Base-by-base conservation (phyloP, 345 rosid species). In the Bretschneidera sinensis region DNA sequence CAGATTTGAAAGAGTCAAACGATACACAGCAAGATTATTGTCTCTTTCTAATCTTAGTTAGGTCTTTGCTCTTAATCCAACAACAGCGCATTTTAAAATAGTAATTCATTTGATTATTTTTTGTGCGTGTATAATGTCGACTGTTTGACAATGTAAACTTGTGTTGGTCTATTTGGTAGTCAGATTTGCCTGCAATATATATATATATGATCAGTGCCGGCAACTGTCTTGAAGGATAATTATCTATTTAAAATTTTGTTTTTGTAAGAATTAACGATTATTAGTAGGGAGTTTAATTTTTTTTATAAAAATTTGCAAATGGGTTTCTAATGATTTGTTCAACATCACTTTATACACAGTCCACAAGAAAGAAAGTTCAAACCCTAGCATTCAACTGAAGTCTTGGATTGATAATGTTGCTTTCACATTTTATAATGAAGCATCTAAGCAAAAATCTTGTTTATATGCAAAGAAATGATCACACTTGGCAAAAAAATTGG, bases 1-100 rank as follows among this genome's bases (percentile, higher is more conserved):
- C 20, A 45, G 54, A 63, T 62, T 34, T 43, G 55, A 56, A 70
- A 19, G 54, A 65, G 83, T 76, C 78, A 74, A 72, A 65, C n/a
- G 78, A 78, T 80, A 51, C 57, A 61, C 59, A n/a, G 21, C 14
- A 24, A 70, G 43, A 55, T 24, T 51, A 35, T 21, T 25, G 63
- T 68, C 66, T 45, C 51, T 63, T 62, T 43, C 61, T 22, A 55
- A 21, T 23, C 43, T 13, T 1, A 55, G 20, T 21, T 21, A 50
- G 21, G 1, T 35, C 51, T 63, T 23, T 34, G 57, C 59, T 49
- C 69, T 31, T 20, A 68, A 62, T 33, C 74, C 59, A 61, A 58
- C 24, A 18, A 15, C 23, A 48, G 0, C 21, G 39, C 34, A 20
- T 1, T 28, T 48, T 49, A 19, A 20, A 25, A 18, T n/a, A n/a